Evolutionary conservation across 1,284 basidiomycete genomes (phyloP).

Genomic region (Ganoderma boninense): DNA sequence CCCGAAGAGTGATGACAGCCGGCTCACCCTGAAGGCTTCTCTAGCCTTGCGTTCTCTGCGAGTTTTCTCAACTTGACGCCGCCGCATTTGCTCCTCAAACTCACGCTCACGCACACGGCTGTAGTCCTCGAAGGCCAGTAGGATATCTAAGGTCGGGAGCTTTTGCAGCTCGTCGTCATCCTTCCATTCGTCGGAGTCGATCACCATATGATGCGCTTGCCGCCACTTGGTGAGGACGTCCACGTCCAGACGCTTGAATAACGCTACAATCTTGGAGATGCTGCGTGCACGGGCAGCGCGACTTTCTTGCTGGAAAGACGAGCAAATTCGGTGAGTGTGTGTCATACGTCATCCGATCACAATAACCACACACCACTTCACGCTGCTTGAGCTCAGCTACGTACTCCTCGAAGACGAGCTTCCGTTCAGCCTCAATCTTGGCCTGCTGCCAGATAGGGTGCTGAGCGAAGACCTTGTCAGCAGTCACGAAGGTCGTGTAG

Average conservation of each 20-base stretch:
- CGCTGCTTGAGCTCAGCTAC: slow-evolving; percentile 83
- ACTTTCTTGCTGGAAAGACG: slow-evolving; percentile 68
- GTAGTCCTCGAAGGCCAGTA: slow-evolving; percentile 93
- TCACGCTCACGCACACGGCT: slow-evolving; percentile 88
- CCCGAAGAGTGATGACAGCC: slow-evolving; percentile 1
- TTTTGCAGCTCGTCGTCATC: slow-evolving; percentile 77
- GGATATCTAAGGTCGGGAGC: slow-evolving; percentile 88
- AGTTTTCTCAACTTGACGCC: slow-evolving; percentile 83
- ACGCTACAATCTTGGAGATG: slow-evolving; percentile 77
- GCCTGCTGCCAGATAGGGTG: slow-evolving; percentile 91
- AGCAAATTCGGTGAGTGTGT: slow-evolving; percentile 11
- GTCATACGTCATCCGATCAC: slow-evolving; percentile 11
- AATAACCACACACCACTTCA: slow-evolving; percentile 74
- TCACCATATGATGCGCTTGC: slow-evolving; percentile 78
- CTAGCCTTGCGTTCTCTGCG: slow-evolving; percentile 87
- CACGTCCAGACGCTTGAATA: slow-evolving; percentile 86
- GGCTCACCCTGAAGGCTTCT: slow-evolving; percentile 82
- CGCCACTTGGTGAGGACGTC: slow-evolving; percentile 92
- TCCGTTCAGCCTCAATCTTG: slow-evolving; percentile 84
- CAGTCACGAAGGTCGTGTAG: slow-evolving; percentile 89
- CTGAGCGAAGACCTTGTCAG: slow-evolving; percentile 82
- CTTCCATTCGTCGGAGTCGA: slow-evolving; percentile 82
- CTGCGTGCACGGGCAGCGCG: slow-evolving; percentile 78
- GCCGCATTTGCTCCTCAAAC: slow-evolving; percentile 84
- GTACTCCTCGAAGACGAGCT: slow-evolving; percentile 90